Conservation (phyloP, 1,284 basidiomycete genomes). For the Abortiporus biennis region DNA sequence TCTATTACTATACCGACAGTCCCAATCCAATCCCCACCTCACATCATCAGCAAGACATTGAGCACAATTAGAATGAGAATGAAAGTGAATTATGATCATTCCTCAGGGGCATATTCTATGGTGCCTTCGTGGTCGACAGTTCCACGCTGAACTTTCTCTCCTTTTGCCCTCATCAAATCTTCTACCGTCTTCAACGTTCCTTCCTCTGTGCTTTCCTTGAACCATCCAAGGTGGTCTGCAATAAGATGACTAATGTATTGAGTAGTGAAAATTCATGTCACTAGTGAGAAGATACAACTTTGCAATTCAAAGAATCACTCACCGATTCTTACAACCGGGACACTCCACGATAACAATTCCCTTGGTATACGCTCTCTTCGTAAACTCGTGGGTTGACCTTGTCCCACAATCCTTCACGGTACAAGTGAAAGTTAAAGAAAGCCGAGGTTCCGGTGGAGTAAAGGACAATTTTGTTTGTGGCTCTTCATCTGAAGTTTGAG, state of each 20-base stretch:
- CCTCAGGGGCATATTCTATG: slow-evolving; percentile 30
- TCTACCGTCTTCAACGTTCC: slow-evolving; percentile 77
- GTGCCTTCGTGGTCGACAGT: slow-evolving; percentile 38
- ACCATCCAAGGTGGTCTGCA: slow-evolving; percentile 93
- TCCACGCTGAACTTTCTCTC: slow-evolving; percentile 70
- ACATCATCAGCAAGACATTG: too few species aligned
- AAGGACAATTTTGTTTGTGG: neutral
- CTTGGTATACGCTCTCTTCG: slow-evolving; percentile 76
- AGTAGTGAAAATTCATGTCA: slow-evolving; percentile 1
- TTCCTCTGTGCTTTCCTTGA: slow-evolving; percentile 72
- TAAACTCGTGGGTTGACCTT: slow-evolving; percentile 87
- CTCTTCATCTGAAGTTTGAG: too few species aligned
- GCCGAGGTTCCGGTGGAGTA: slow-evolving; percentile 38
- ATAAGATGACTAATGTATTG: slow-evolving; percentile 63
- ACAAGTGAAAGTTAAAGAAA: slow-evolving; percentile 85
- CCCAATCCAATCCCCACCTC: too few species aligned
- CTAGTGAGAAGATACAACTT: slow-evolving; percentile 4
- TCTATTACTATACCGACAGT: too few species aligned
- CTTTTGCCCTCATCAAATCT: slow-evolving; percentile 71
- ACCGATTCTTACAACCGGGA: slow-evolving; percentile 87
- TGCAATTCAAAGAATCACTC: slow-evolving; percentile 19
- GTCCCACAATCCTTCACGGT: slow-evolving; percentile 74
- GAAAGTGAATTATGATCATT: too few species aligned
- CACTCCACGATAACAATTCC: slow-evolving; percentile 94
- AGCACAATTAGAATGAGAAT: too few species aligned